These are phyloP conservation scores for Lactarius sp. DNA, from an alignment of 768 basidiomycete genomes.

Conservation along the genomic window DNA sequence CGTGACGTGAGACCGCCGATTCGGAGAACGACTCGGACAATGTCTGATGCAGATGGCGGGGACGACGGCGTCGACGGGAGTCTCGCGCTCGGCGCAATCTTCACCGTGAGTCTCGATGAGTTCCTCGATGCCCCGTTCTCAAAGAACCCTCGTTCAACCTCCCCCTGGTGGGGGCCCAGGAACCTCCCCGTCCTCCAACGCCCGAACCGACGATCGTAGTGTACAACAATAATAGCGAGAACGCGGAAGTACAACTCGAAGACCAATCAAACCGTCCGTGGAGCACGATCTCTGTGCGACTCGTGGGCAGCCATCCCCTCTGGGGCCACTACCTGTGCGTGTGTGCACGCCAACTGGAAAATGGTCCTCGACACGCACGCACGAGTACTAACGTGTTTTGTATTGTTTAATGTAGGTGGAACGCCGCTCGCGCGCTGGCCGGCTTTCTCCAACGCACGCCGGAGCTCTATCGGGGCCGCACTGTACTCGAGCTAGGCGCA, in stretches of 20 bases:
- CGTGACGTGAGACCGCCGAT: background rate
- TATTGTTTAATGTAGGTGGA: constrained; percentile 75
- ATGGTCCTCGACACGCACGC: too few species aligned
- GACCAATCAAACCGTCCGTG: constrained; percentile 11
- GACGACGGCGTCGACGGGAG: too few species aligned
- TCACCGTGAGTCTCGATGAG: too few species aligned
- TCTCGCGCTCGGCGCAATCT: too few species aligned
- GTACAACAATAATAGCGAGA: constrained; percentile 34
- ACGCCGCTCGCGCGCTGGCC: constrained; percentile 69
- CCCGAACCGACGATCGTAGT: constrained; percentile 54
- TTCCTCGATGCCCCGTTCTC: too few species aligned
- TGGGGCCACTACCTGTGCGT: constrained; percentile 78
- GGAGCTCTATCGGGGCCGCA: constrained; percentile 40
- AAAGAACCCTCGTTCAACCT: too few species aligned
- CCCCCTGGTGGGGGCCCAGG: constrained; percentile 35
- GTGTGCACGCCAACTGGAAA: too few species aligned
- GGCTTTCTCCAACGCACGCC: constrained; percentile 57
- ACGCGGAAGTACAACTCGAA: background rate
- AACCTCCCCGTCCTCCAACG: constrained; percentile 61
- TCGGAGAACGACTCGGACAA: too few species aligned
- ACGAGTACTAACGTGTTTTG: too few species aligned
- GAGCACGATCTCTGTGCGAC: constrained; percentile 49
- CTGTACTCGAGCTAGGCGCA: constrained; percentile 86
- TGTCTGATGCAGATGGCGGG: too few species aligned
- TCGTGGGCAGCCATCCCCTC: constrained; percentile 75